Conservation (phyloP, 371 early-diverging fungal genomes). For the Mortierella sp. region DNA sequence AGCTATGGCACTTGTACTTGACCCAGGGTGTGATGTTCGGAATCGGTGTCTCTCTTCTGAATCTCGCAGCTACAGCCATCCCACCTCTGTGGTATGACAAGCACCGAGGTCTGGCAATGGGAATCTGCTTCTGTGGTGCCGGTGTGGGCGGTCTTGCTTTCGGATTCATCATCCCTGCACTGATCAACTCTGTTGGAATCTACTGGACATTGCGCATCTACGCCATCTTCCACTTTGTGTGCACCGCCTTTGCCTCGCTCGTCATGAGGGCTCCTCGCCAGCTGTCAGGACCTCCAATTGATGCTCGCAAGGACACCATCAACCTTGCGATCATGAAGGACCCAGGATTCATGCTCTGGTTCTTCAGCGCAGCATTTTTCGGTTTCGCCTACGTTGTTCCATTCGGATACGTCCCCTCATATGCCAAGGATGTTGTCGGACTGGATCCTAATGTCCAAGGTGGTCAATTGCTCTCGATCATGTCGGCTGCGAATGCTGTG, state of each 20-base stretch:
- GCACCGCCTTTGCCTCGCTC: slow-evolving; percentile 58
- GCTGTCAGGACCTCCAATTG: slow-evolving; percentile 42
- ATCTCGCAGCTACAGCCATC: slow-evolving; percentile 74
- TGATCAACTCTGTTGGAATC: slow-evolving; percentile 61
- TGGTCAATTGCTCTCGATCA: slow-evolving; percentile 59
- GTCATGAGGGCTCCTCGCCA: slow-evolving; percentile 61
- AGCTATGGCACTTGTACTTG: slow-evolving; percentile 75
- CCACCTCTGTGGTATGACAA: slow-evolving; percentile 78
- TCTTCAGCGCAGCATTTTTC: slow-evolving; percentile 32
- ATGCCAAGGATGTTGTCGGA: slow-evolving; percentile 32
- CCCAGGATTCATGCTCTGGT: slow-evolving; percentile 51
- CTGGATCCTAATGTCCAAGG: slow-evolving; percentile 58
- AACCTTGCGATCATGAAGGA: slow-evolving; percentile 47
- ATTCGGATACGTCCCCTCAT: slow-evolving; percentile 36
- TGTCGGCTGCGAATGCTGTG: slow-evolving; percentile 66
- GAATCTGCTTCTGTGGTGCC: slow-evolving; percentile 76
- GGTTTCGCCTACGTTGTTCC: slow-evolving; percentile 46
- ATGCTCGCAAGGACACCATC: slow-evolving; percentile 48
- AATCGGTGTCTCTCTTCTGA: slow-evolving; percentile 72
- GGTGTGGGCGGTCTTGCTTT: slow-evolving; percentile 76
- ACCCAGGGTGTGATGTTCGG: slow-evolving; percentile 80
- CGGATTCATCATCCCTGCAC: slow-evolving; percentile 66
- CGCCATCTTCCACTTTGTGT: slow-evolving; percentile 66
- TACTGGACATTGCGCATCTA: slow-evolving; percentile 75
- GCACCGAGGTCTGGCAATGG: slow-evolving; percentile 77